Evolutionary conservation across 768 basidiomycete genomes (phyloP).

Genomic region (Amanita exitialis): DNA sequence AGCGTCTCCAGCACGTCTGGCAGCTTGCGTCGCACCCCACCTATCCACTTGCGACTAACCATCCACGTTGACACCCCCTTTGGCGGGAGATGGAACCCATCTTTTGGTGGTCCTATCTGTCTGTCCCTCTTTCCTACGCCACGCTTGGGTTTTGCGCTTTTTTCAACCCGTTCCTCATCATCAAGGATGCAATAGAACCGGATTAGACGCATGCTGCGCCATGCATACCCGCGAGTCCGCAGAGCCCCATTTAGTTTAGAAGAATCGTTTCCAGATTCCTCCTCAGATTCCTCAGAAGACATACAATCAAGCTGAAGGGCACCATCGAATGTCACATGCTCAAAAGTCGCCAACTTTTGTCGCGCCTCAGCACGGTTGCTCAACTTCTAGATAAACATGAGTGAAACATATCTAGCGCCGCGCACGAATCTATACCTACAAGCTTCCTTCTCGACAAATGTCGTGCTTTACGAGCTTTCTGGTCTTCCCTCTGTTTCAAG

Average conservation of each 20-base stretch:
- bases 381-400: conserved; percentile 43
- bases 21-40: conserved; percentile 25
- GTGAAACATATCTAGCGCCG: conserved; percentile 8
- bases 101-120: conserved; percentile 42
- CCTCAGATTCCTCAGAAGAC: conserved; percentile 72
- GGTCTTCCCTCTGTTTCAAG: conserved; percentile 44
- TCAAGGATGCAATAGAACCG: conserved; percentile 55
- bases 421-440: conserved; percentile 29
- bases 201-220: conserved; percentile 59
- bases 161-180: conserved; percentile 38
- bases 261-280: conserved; percentile 25
- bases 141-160: conserved; percentile 40
- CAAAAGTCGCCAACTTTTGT: conserved; percentile 39
- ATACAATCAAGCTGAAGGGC: conserved; percentile 69
- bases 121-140: conserved; percentile 49
- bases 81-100: conserved; percentile 50
- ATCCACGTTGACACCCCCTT: conserved; percentile 62
- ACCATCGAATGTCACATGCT: conserved; percentile 58
- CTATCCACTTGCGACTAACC: conserved; percentile 62
- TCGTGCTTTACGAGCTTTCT: conserved; percentile 52
- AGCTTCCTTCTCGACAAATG: conserved; percentile 51
- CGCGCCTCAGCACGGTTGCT: conserved; percentile 52
- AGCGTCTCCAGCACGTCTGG: conserved; percentile 38
- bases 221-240: conserved; percentile 47
- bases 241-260: conserved; percentile 27